phyloP scores from a whole-genome alignment of 805 yeast genomes.

The Ogataea methylovora region DNA sequence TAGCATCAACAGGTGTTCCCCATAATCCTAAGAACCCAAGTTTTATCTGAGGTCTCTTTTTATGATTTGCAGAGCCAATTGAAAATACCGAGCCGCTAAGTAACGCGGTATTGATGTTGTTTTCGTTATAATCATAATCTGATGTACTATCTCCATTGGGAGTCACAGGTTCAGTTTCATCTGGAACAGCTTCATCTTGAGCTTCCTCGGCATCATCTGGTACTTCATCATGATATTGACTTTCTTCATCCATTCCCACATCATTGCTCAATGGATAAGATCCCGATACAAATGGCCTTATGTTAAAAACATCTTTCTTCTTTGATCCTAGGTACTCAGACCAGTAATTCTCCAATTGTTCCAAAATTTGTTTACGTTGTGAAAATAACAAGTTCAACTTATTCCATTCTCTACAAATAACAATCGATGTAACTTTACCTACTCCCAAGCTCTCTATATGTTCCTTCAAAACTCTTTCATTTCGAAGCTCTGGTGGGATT shows the following conservation, averaged over 20 bases:
- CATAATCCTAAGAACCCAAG: slow-evolving; percentile 54
- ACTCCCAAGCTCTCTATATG: slow-evolving; percentile 75
- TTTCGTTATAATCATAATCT: slow-evolving; percentile 15
- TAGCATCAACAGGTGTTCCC: slow-evolving; percentile 75
- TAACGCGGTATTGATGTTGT: not conserved
- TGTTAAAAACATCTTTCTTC: slow-evolving; percentile 12
- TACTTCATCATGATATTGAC: slow-evolving; percentile 13
- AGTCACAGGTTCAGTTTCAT: not conserved
- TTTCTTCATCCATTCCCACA: slow-evolving; percentile 1
- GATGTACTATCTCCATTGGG: not conserved
- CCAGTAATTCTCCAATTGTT: slow-evolving; percentile 64
- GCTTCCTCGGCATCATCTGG: not conserved
- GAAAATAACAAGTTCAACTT: slow-evolving; percentile 59
- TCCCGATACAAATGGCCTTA: slow-evolving; percentile 18
- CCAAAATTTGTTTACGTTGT: slow-evolving; percentile 45
- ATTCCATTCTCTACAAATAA: slow-evolving; percentile 85
- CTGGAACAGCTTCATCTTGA: not conserved
- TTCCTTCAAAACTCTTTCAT: slow-evolving; percentile 57
- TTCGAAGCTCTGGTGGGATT: slow-evolving; percentile 75
- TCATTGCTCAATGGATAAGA: slow-evolving; percentile 17
- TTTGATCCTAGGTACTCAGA: slow-evolving; percentile 51
- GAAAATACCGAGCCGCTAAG: not conserved
- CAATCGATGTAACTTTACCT: slow-evolving; percentile 70
- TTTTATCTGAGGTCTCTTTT: slow-evolving; percentile 54
- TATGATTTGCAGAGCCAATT: slow-evolving; percentile 10